A percentile compares a stretch with the other conserved stretches of the same genome.
phyloP scores from a whole-genome alignment of 2,329 filamentous ascomycete species.

The Didymella exigua region DNA sequence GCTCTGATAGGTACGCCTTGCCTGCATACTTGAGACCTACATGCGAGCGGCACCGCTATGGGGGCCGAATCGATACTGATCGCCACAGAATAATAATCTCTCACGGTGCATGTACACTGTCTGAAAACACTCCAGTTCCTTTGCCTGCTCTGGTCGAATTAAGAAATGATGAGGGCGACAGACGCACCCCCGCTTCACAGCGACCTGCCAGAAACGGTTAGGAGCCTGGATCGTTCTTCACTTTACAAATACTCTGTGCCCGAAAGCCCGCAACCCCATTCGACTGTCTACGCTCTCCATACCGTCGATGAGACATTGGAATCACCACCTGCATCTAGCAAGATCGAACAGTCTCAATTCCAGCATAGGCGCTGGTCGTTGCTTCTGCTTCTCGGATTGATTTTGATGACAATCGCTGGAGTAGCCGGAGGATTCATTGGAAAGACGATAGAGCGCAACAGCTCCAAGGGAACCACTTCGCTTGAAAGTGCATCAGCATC shows the following conservation, averaged over 20 bases:
- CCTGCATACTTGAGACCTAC: neutral
- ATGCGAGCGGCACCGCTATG: neutral
- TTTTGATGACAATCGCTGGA: constrained; percentile 9
- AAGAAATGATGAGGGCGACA: neutral
- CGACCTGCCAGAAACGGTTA: constrained; percentile 1
- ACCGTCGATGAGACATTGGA: neutral
- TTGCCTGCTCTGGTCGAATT: neutral
- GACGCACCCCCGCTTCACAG: neutral
- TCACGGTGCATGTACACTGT: neutral
- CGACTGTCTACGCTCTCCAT: neutral
- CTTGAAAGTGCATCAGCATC: neutral
- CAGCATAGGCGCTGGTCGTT: neutral
- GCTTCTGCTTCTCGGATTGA: constrained; percentile 3
- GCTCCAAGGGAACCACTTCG: neutral
- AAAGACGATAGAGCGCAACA: constrained; percentile 5
- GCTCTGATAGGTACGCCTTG: neutral
- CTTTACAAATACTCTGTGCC: constrained; percentile 1
- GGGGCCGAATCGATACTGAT: neutral
- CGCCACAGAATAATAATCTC: neutral
- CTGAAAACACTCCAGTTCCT: neutral
- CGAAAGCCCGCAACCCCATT: neutral
- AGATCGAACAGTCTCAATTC: neutral
- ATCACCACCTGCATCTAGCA: neutral
- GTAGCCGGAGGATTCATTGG: constrained; percentile 18
- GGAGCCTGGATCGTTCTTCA: neutral